Evolutionary conservation across 371 early-diverging fungal species (phyloP).

Genomic region (Amoeboaphelidium protococcarum): DNA sequence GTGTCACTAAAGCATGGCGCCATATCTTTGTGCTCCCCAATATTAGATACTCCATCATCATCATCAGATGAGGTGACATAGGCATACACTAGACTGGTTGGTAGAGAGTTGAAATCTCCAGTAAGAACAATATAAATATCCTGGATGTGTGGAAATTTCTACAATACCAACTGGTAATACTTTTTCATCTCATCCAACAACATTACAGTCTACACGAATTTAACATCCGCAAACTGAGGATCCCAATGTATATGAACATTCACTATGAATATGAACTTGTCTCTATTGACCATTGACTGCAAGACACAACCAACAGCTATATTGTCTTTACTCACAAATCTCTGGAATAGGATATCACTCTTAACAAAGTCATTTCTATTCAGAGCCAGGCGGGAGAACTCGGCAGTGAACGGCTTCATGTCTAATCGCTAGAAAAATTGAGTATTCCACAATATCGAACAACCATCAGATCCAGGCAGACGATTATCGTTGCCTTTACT

Average conservation of each 20-base stretch:
- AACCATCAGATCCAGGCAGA: conserved; percentile 92
- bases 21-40: conserved; percentile 57
- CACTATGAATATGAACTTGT: conserved; percentile 42
- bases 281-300: conserved; percentile 45
- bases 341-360: conserved; percentile 74
- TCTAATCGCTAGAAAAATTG: background rate
- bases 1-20: conserved; percentile 51
- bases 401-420: conserved; percentile 17
- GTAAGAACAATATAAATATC: conserved; percentile 42
- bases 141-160: background rate
- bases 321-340: conserved; percentile 89
- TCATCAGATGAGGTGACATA: conserved; percentile 49
- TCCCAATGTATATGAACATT: conserved; percentile 39
- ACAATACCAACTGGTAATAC: conserved; percentile 1
- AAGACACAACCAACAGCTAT: conserved; percentile 67
- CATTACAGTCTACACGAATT: conserved; percentile 88
- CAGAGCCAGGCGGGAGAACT: conserved; percentile 79
- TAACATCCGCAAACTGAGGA: conserved; percentile 70
- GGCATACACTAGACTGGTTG: conserved; percentile 74
- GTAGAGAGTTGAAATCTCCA: conserved; percentile 94
- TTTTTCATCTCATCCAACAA: conserved; percentile 70
- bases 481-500: no score
- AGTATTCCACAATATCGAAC: conserved; percentile 67
- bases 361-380: conserved; percentile 59
- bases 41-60: conserved; percentile 20